Evolutionary conservation across 306 rosid genomes (phyloP).

Genomic region (Quercus robur): DNA sequence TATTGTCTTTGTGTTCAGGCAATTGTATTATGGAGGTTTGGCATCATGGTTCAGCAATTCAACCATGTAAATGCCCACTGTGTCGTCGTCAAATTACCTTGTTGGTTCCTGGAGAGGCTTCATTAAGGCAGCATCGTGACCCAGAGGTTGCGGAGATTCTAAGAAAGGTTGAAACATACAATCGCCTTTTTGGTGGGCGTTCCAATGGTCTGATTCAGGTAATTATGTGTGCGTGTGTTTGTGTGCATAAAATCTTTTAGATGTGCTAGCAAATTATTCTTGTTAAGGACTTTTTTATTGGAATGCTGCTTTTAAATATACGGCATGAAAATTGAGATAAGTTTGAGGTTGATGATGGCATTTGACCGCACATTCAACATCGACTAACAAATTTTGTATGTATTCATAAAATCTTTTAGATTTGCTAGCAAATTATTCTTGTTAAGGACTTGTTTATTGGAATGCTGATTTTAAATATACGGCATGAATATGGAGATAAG

Average conservation of each 20-base stretch:
- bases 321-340: too few species aligned
- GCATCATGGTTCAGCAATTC: slow-evolving; percentile 54
- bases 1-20: slow-evolving; percentile 34
- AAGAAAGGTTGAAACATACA: slow-evolving; percentile 45
- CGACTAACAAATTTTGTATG: neutral
- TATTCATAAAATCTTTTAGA: neutral
- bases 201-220: slow-evolving; percentile 52
- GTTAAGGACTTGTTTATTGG: too few species aligned
- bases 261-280: neutral
- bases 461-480: too few species aligned
- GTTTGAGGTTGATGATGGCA: too few species aligned
- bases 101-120: slow-evolving; percentile 55
- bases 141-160: slow-evolving; percentile 49
- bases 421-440: neutral
- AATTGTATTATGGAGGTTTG: slow-evolving; percentile 76
- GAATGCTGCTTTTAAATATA: too few species aligned
- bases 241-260: neutral
- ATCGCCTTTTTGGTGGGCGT: slow-evolving; percentile 56
- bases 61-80: slow-evolving; percentile 78
- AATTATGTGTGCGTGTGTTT: neutral
- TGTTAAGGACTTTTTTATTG: too few species aligned
- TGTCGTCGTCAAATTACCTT: slow-evolving; percentile 80
- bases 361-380: too few species aligned
- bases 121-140: slow-evolving; percentile 26
- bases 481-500: too few species aligned